Evolutionary conservation across 2,329 filamentous ascomycete genomes (phyloP), one percentile per base, ranked within the genome.

Genomic region (Chaetomiaceae sp.): DNA sequence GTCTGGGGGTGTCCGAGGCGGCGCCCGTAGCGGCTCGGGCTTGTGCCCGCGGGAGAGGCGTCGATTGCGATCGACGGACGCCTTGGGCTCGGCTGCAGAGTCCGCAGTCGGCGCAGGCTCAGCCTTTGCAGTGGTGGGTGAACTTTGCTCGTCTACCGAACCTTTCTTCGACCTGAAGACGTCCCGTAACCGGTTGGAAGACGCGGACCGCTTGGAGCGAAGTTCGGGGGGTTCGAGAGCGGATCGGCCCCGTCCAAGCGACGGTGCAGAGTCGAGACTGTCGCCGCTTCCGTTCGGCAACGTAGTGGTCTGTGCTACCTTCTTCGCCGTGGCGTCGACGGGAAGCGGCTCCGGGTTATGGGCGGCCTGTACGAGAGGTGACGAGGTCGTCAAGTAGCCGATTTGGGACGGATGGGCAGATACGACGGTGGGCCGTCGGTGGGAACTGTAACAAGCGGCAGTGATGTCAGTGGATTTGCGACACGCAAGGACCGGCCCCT

Each of bases 141-240:
- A 9, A 24, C 44, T 56, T 53, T n/a, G n/a, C 45, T 67, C 66
- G 26, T 63, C 65, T 27, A 59, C 66, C 26, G 64, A 59, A 51
- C 58, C 67, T 60, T 73, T 79, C 58, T 76, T 81, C 36, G 73
- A 69, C 48, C 69, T 77, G 58, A 93, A 88, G 11, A 83, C 84
- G 60, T 83, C 81, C 62, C 78, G 84, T 51, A 91, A 70, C 59
- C 82, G 86, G 59, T 81, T 78, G 42, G 77, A 80, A 10, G 88
- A 90, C 17, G 78, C 73, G 19, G 80, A 80, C 49, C 84, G 77
- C 55, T 75, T 75, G 37, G 66, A 61, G 49, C 69, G 68, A 56
- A 65, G 68, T 54, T 59, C 60, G 38, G 68, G 70, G 45, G 64
- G 67, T 55, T 63, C 70, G 50, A 70, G 69, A 49, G 58, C 65